Conservation (phyloP, 2,329 filamentous ascomycete genomes). For the Paramyrothecium sp. region DNA sequence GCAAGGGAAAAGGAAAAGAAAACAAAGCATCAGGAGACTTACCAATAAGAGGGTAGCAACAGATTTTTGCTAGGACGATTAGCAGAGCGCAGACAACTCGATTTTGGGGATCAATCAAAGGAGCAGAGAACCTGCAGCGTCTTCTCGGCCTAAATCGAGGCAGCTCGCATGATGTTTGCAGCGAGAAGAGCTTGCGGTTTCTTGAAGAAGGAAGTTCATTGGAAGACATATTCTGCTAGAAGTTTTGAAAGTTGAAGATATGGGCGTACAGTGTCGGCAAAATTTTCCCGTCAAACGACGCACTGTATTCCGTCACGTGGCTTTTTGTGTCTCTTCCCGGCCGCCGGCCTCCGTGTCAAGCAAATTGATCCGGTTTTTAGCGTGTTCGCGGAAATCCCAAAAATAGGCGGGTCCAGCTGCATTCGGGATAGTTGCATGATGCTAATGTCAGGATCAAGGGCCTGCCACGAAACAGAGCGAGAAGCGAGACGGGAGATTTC, state of each 20-base stretch:
- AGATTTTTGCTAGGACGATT: neutral
- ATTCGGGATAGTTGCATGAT: no score
- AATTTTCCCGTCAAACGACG: conserved; percentile 14
- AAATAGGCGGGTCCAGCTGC: neutral
- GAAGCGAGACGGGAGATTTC: no score
- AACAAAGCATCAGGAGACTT: conserved; percentile 11
- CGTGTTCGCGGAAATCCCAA: neutral
- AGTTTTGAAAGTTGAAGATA: conserved; percentile 19
- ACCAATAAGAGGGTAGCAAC: conserved; percentile 12
- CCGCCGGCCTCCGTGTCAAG: neutral
- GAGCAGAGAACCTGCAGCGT: no score
- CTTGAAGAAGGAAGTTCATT: neutral
- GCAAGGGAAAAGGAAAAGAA: conserved; percentile 12
- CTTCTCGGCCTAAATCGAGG: no score
- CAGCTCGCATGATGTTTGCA: neutral
- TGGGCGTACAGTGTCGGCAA: conserved; percentile 29
- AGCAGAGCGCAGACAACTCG: neutral
- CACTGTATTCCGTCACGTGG: conserved; percentile 28
- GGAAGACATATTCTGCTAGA: neutral
- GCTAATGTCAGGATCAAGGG: no score
- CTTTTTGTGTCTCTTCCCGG: neutral
- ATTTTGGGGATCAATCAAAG: no score
- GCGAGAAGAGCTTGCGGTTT: neutral
- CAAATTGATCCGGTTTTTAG: neutral
- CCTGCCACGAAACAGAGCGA: no score